Evolutionary conservation across 129 eudicot genomes (phyloP).

Genomic region (Lactuca sativa): DNA sequence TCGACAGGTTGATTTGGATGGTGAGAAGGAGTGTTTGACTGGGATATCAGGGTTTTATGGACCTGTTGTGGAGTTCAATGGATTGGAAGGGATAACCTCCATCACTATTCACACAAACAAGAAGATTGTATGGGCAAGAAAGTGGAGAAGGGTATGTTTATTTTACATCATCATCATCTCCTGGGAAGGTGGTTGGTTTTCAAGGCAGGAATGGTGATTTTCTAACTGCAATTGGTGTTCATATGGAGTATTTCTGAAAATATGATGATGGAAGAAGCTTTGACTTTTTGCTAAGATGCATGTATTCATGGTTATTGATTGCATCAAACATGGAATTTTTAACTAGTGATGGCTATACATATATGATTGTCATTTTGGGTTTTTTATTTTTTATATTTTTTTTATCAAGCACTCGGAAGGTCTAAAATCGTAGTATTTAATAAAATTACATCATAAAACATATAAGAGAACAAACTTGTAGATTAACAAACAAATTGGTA

Average conservation of each 20-base stretch:
- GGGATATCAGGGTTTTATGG: slow-evolving; percentile 25
- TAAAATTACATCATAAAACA: no score
- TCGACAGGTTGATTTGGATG: slow-evolving; percentile 19
- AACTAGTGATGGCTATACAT: no score
- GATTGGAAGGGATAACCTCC: slow-evolving; percentile 15
- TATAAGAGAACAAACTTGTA: no score
- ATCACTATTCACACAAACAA: slow-evolving; percentile 29
- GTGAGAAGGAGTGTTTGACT: not conserved
- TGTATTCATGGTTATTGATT: not conserved
- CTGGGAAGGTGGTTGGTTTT: slow-evolving; percentile 31
- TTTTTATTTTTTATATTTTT: no score
- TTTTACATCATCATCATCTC: slow-evolving; percentile 15
- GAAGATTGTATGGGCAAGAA: slow-evolving; percentile 19
- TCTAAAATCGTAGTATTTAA: no score
- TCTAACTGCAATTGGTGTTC: slow-evolving; percentile 36
- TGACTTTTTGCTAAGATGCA: not conserved
- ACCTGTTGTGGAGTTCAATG: slow-evolving; percentile 3
- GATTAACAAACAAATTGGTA: no score
- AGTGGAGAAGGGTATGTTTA: not conserved
- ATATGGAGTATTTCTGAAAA: slow-evolving; percentile 29
- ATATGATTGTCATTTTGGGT: no score
- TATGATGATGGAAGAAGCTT: not conserved
- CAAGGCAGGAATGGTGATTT: slow-evolving; percentile 23
- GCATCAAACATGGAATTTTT: not conserved
- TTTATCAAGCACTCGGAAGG: no score